phyloP scores from a whole-genome alignment of 2,329 filamentous ascomycete species.

The Blumeria graminis region DNA sequence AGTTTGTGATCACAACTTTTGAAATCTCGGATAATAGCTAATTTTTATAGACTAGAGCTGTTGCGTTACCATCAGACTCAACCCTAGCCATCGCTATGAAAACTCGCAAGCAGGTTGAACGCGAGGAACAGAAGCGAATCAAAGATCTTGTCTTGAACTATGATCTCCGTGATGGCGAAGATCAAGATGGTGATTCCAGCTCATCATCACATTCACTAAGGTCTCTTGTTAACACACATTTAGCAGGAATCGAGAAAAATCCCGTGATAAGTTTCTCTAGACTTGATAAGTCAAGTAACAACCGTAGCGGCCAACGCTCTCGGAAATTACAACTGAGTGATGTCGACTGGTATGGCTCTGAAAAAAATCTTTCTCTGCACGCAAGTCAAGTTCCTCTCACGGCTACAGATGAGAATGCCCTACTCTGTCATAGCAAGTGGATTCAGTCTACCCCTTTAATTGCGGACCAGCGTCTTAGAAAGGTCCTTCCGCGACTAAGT shows the following conservation, averaged over 20 bases:
- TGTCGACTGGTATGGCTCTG: constrained; percentile 66
- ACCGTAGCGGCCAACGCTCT: constrained; percentile 48
- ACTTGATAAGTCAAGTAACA: constrained; percentile 16
- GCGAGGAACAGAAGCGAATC: constrained; percentile 92
- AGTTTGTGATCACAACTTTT: constrained; percentile 22
- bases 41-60: constrained; percentile 49
- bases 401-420: constrained; percentile 1
- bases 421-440: constrained; percentile 1
- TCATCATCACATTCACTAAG: constrained; percentile 21
- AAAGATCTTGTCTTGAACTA: constrained; percentile 95
- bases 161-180: constrained; percentile 67
- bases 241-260: constrained; percentile 32
- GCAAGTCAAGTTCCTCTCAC: constrained; percentile 3
- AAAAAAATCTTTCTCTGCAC: constrained; percentile 7
- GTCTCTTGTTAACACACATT: constrained; percentile 23
- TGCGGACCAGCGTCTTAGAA: constrained; percentile 3
- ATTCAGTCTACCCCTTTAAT: neutral
- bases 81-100: constrained; percentile 93
- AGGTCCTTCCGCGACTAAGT: constrained; percentile 5
- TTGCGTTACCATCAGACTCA: constrained; percentile 75
- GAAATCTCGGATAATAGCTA: constrained; percentile 1
- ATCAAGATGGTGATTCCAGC: constrained; percentile 45
- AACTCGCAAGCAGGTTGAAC: constrained; percentile 79
- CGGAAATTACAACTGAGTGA: constrained; percentile 88
- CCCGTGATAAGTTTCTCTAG: constrained; percentile 15